Base-by-base conservation (phyloP, 129 eudicot species). In the Ambrosia trifida region DNA sequence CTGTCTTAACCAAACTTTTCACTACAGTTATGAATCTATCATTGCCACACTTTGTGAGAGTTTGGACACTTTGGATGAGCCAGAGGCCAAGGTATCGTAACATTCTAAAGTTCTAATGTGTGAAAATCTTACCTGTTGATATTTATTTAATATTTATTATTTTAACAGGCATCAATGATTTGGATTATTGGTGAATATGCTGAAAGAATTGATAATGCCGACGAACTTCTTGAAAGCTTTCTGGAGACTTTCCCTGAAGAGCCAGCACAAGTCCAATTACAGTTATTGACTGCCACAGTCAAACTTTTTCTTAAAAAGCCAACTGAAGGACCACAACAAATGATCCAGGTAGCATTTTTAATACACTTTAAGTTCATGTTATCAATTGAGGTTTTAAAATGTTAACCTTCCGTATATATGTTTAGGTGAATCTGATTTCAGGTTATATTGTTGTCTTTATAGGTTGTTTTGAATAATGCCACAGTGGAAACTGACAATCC, bases 121-220 rank as follows among this genome's bases (percentile, higher is more conserved):
- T 72, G 24, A 30, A 70, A 36, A 58, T 12, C 18, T 72, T 50
- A 17, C 36, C 46, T 7, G 24, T 13, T 60, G 64, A 45, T 46
- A 24, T 45, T 41, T 36, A 17, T 45, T 5, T 1, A 13, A 8
- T 40, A 11, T 51, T 79, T 18, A 69, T 18, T 69, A 40, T 73
- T 41, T 61, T 45, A 46, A 54, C 80, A 94, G 97, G 99, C 99
- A 45, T 94, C 99, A 17, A 94, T 94, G 99, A 94, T 94, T 74
- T 94, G 99, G 99, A 94, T 94, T 33, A 94, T 94, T 83, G 99
- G 99, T 80, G 99, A 94, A 68, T 94, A 94, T 83, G 99, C 99
- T 8, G 99, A 94, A 82, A 90, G 99, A 90, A 94, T 94, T 72
- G 99, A 94, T 85, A 94, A 94, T 82, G 99, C 99, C 59, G 99